Evolutionary conservation across 768 basidiomycete species (phyloP), one percentile per base, ranked within the genome.

Genomic region (Hysterangium stoloniferum): DNA sequence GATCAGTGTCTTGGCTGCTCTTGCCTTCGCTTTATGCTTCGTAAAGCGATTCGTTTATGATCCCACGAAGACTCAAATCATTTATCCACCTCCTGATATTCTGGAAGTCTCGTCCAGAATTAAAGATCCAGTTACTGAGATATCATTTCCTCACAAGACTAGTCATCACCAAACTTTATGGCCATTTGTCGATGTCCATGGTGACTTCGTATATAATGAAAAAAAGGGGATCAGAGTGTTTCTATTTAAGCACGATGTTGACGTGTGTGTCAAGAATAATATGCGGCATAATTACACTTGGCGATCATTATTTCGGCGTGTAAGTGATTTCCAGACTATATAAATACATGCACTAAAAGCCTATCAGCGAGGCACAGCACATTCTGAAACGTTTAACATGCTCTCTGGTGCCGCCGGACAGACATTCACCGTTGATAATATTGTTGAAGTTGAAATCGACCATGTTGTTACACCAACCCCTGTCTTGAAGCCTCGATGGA

Each of bases 201-300:
- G 49, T 13, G 41, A 51, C 9, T 31, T 51, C 17, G 27, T 42
- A 9, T 51, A 51, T 31, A 40, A 51, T 32, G 49, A 41, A 22
- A 20, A 41, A n/a, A n/a, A n/a, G n/a, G 5, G 49, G 22, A 20
- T 51, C 15, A 4, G 29, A 6, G 38, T 42, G 9, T 28, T 43
- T 11, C 17, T 51, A 19, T 42, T 51, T n/a, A 41, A 43, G 20
- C n/a, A 19, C 15, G 49, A 40, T 22, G 19, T 42, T n/a, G 15
- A n/a, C 15, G 20, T 51, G 7, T 17, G 32, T n/a, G 49, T 43
- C 17, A n/a, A n/a, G n/a, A 40, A 29, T 8, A 28, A 19, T 7
- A 19, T 11, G 5, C 43, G 49, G 37, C 33, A 11, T 42, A 33
- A 22, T 13, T 4, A 31, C 12, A 31, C 33, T n/a, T 45, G 44